Conservation (phyloP, 2,329 filamentous ascomycete species). For the Chrysosporium keratinophilum region DNA sequence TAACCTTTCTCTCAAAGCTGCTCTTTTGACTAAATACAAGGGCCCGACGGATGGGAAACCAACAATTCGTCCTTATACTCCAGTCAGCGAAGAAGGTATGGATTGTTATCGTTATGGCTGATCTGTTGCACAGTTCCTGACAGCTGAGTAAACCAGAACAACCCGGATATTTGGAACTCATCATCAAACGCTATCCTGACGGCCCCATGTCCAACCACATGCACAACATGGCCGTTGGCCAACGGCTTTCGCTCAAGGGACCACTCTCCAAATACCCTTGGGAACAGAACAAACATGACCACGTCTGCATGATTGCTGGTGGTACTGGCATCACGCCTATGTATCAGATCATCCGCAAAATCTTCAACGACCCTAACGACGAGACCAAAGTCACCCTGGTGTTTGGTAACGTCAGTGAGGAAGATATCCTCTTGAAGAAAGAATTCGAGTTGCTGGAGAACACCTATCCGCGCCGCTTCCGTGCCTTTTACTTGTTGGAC, state of each 20-base stretch:
- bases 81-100: constrained; percentile 70
- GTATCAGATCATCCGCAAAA: constrained; percentile 84
- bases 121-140: background rate
- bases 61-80: constrained; percentile 85
- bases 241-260: constrained; percentile 84
- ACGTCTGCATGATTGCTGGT: constrained; percentile 63
- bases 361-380: constrained; percentile 93
- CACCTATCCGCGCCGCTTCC: constrained; percentile 88
- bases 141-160: constrained; percentile 47
- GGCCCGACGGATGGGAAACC: constrained; percentile 72
- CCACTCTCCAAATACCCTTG: constrained; percentile 90
- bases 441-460: constrained; percentile 84
- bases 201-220: constrained; percentile 89
- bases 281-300: constrained; percentile 82
- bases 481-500: constrained; percentile 87
- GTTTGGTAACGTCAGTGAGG: constrained; percentile 79
- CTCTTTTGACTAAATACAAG: constrained; percentile 86
- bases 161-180: constrained; percentile 71
- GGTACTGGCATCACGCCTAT: constrained; percentile 96
- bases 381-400: constrained; percentile 96
- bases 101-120: background rate
- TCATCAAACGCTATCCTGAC: constrained; percentile 83
- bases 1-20: constrained; percentile 38
- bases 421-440: constrained; percentile 82
- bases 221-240: constrained; percentile 69